Evolutionary conservation across 2,329 filamentous ascomycete species (phyloP).

Genomic region (Xylariales sp.): DNA sequence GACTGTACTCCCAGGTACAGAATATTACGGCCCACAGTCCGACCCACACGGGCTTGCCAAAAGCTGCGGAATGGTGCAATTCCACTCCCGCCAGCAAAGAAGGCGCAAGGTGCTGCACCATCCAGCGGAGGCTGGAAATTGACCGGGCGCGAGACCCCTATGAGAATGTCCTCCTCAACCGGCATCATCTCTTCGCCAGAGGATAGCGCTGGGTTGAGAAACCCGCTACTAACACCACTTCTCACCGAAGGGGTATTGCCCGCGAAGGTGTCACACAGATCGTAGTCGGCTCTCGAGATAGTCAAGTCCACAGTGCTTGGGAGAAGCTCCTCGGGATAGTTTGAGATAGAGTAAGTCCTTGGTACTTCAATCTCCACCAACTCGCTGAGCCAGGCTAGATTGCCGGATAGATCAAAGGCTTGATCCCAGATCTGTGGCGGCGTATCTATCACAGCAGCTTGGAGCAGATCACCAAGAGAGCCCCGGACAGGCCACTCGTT

Average conservation of each 20-base stretch:
- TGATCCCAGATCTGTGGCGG: constrained; percentile 44
- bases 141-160: constrained; percentile 48
- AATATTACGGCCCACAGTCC: constrained; percentile 39
- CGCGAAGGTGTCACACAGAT: constrained; percentile 38
- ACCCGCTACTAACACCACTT: constrained; percentile 47
- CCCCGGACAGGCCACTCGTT: constrained; percentile 48
- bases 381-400: constrained; percentile 41
- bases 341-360: constrained; percentile 50
- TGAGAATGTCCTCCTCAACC: constrained; percentile 41
- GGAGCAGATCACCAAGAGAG: constrained; percentile 45
- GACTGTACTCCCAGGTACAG: constrained; percentile 49
- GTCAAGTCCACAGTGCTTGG: constrained; percentile 47
- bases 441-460: constrained; percentile 43
- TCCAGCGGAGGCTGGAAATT: constrained; percentile 48
- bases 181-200: constrained; percentile 33
- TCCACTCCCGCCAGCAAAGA: constrained; percentile 49
- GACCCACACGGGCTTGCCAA: constrained; percentile 42
- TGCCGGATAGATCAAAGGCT: constrained; percentile 38
- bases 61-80: constrained; percentile 51
- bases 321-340: constrained; percentile 43
- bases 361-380: constrained; percentile 45
- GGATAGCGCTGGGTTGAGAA: constrained; percentile 44
- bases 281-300: constrained; percentile 46
- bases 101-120: constrained; percentile 43
- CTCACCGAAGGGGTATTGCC: constrained; percentile 27